A percentile compares a stretch with the other conserved stretches of the same genome.
phyloP scores from a whole-genome alignment of 495 filamentous ascomycete species.

The Penicillium roqueforti region DNA sequence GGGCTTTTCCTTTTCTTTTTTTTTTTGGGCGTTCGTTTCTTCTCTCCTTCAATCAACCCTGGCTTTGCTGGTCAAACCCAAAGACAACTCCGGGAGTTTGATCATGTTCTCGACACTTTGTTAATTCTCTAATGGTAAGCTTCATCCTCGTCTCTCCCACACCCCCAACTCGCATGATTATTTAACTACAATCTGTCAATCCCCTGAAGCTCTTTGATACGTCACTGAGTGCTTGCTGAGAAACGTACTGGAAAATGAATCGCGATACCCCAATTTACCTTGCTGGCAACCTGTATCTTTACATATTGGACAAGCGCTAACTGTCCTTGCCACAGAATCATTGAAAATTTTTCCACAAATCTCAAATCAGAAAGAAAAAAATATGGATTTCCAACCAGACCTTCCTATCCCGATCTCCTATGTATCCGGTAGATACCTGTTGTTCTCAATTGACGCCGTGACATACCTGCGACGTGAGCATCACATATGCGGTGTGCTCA shows the following conservation, averaged over 20 bases:
- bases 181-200: slow-evolving; percentile 82
- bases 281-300: neutral
- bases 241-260: slow-evolving; percentile 48
- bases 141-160: neutral
- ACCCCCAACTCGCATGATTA: slow-evolving; percentile 60
- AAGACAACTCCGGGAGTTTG: neutral
- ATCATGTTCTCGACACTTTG: slow-evolving; percentile 8
- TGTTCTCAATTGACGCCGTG: slow-evolving; percentile 81
- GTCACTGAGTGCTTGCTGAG: slow-evolving; percentile 46
- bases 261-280: neutral
- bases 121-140: slow-evolving; percentile 36
- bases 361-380: slow-evolving; percentile 13
- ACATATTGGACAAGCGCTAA: slow-evolving; percentile 2
- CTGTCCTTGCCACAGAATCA: slow-evolving; percentile 11
- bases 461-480: slow-evolving; percentile 75
- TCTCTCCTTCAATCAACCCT: slow-evolving; percentile 16
- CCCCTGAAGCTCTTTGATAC: slow-evolving; percentile 61
- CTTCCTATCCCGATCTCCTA: slow-evolving; percentile 77
- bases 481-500: slow-evolving; percentile 83
- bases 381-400: slow-evolving; percentile 37
- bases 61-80: slow-evolving; percentile 38
- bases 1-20: slow-evolving; percentile 24
- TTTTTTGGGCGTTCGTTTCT: slow-evolving; percentile 14
- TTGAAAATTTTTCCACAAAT: slow-evolving; percentile 10
- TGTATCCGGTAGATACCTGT: slow-evolving; percentile 75